These are phyloP conservation scores for Areca catechu DNA, from an alignment of 176 grass and related monocot genomes.

Conservation along the genomic window DNA sequence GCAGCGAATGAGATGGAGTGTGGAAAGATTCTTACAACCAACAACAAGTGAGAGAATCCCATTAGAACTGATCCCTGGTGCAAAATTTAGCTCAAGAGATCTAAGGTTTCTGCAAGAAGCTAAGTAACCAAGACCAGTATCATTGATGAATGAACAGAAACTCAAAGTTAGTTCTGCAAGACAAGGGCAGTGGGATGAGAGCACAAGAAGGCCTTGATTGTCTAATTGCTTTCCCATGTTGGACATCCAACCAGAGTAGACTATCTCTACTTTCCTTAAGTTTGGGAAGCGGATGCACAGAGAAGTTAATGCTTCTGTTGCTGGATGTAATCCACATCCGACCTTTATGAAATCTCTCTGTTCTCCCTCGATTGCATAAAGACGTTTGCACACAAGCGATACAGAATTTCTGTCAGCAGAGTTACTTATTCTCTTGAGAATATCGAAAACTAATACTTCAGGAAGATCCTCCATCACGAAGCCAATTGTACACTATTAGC, in stretches of 20 bases:
- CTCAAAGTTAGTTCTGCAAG: slow-evolving; percentile 52
- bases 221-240: slow-evolving; percentile 35
- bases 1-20: slow-evolving; percentile 42
- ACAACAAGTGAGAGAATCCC: slow-evolving; percentile 40
- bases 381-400: slow-evolving; percentile 41
- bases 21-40: slow-evolving; percentile 50
- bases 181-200: slow-evolving; percentile 35
- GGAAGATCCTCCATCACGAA: slow-evolving; percentile 46
- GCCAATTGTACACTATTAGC: neutral
- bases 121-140: slow-evolving; percentile 37
- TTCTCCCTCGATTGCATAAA: slow-evolving; percentile 31
- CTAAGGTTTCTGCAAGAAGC: slow-evolving; percentile 34
- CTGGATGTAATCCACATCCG: slow-evolving; percentile 29
- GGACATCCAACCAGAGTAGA: slow-evolving; percentile 50
- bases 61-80: slow-evolving; percentile 29
- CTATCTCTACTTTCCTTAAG: slow-evolving; percentile 56
- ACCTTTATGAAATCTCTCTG: slow-evolving; percentile 37
- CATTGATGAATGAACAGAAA: slow-evolving; percentile 45
- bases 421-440: slow-evolving; percentile 37
- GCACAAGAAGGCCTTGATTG: slow-evolving; percentile 32
- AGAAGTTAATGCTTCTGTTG: slow-evolving; percentile 29
- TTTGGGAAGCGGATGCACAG: slow-evolving; percentile 40
- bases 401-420: slow-evolving; percentile 47
- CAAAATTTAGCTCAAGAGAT: slow-evolving; percentile 40
- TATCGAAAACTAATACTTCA: slow-evolving; percentile 45